Base-by-base conservation (phyloP, 2,329 filamentous ascomycete species). In the Calonectria honghensis region DNA sequence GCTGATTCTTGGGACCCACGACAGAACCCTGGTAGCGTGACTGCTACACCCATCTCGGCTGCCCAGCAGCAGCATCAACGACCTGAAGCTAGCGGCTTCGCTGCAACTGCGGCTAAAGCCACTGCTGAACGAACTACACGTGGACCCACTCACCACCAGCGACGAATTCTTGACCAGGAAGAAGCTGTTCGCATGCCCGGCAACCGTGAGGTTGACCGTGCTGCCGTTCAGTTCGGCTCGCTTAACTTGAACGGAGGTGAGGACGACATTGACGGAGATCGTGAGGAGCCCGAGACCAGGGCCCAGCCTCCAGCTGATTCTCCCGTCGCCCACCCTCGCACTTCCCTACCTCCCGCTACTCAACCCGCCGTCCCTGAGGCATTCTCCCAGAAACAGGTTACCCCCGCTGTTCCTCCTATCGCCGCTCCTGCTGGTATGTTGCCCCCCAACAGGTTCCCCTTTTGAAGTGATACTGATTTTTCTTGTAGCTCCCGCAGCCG, bases 161-260 rank as follows among this genome's bases (percentile, higher is more conserved):
- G 96, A 78, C 94, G 95, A 81, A 91, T 98, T 69, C 90, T 98
- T 82, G 96, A 98, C 81, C 97, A 99, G 84, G 96, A 98, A 85
- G 97, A 99, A 87, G 95, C 97, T 73, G 97, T 99, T 51, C 96
- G 98, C 78, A 98, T 99, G 96, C 97, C 97, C 59, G 96, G 95
- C 74, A 98, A 98, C 88, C 96, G 97, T 79, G 96, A 97, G 68
- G 94, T 99, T 35, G 96, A 98, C 84, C 93, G 96, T 81, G 92
- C 96, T 78, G 94, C 96, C 65, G 96, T 99, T 64, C 96, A 98
- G 84, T 99, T 99, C 84, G 97, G 97, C 77, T 97, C 96, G 84
- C 95, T 99, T 89, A 97, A 94, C 82, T 86, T 99, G 81, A 96
- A 95, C 83, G 96, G 93, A 68, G 91, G 91, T 75, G 94, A 96